phyloP scores from a whole-genome alignment of 1,139 yeast genomes.

The Kodamaea sp. region DNA sequence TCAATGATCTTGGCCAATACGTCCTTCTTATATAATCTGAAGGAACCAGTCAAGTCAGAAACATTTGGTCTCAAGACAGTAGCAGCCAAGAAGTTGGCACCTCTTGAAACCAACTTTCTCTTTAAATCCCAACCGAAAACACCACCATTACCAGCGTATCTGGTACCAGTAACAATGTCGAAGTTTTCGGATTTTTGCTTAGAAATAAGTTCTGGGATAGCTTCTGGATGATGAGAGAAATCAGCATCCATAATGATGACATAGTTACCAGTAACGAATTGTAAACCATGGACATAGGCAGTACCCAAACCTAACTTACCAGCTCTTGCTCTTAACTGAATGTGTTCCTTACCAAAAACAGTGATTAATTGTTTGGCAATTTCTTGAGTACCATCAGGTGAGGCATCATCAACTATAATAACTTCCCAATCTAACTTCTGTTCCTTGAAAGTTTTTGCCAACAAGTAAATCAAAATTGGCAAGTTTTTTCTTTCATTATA shows the following conservation, averaged over 20 bases:
- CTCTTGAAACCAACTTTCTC: slow-evolving; percentile 74
- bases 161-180: slow-evolving; percentile 83
- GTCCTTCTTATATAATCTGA: slow-evolving; percentile 70
- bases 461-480: slow-evolving; percentile 69
- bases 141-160: slow-evolving; percentile 81
- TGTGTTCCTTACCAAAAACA: slow-evolving; percentile 61
- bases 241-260: slow-evolving; percentile 87
- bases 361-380: slow-evolving; percentile 63
- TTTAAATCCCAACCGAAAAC: slow-evolving; percentile 85
- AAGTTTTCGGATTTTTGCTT: slow-evolving; percentile 62
- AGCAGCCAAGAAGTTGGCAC: slow-evolving; percentile 77
- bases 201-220: slow-evolving; percentile 71
- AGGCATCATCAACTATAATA: slow-evolving; percentile 73
- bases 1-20: slow-evolving; percentile 65
- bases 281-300: slow-evolving; percentile 76
- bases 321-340: slow-evolving; percentile 68
- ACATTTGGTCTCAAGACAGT: slow-evolving; percentile 70
- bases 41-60: slow-evolving; percentile 76
- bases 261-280: slow-evolving; percentile 69
- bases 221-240: slow-evolving; percentile 78
- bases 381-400: slow-evolving; percentile 82
- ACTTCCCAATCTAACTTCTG: slow-evolving; percentile 71
- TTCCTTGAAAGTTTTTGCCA: slow-evolving; percentile 66
- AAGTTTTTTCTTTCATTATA: slow-evolving; percentile 70
- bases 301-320: slow-evolving; percentile 82